phyloP scores from a whole-genome alignment of 352 stramenopile species.

The Globisporangium camurandrum region DNA sequence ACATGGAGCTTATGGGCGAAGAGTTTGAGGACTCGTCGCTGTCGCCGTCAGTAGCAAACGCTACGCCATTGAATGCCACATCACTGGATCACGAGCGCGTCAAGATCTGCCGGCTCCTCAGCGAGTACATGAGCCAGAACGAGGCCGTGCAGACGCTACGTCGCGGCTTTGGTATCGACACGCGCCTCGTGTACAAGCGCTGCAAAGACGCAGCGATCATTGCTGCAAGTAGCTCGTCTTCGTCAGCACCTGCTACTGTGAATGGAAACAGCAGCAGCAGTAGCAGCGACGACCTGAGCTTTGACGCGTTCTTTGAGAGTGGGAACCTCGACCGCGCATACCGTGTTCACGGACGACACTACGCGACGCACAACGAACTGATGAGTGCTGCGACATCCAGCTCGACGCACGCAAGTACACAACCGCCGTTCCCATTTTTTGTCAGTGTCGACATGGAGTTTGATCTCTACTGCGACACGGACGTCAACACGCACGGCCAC shows the following conservation, averaged over 20 bases:
- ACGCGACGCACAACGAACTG: slow-evolving; percentile 37
- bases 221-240: not conserved
- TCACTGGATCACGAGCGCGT: slow-evolving; percentile 14
- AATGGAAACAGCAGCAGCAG: not conserved
- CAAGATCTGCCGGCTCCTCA: slow-evolving; percentile 32
- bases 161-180: slow-evolving; percentile 54
- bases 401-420: slow-evolving; percentile 5
- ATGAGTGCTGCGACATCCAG: slow-evolving; percentile 3
- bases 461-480: slow-evolving; percentile 66
- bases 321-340: slow-evolving; percentile 70
- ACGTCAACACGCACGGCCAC: slow-evolving; percentile 66
- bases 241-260: too few relatives aligned
- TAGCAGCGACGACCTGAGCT: slow-evolving; percentile 32
- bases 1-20: slow-evolving; percentile 32
- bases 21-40: slow-evolving; percentile 18
- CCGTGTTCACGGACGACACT: slow-evolving; percentile 46
- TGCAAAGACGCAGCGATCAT: slow-evolving; percentile 26
- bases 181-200: slow-evolving; percentile 57
- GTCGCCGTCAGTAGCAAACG: not conserved
- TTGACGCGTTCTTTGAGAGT: slow-evolving; percentile 67
- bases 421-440: slow-evolving; percentile 44
- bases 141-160: slow-evolving; percentile 48
- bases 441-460: slow-evolving; percentile 56
- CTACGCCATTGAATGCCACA: not conserved
- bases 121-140: slow-evolving; percentile 70